A percentile compares a stretch with the other conserved stretches of the same genome.
Conservation (phyloP, 305 asterid genomes). For the Plantago coronopus region DNA sequence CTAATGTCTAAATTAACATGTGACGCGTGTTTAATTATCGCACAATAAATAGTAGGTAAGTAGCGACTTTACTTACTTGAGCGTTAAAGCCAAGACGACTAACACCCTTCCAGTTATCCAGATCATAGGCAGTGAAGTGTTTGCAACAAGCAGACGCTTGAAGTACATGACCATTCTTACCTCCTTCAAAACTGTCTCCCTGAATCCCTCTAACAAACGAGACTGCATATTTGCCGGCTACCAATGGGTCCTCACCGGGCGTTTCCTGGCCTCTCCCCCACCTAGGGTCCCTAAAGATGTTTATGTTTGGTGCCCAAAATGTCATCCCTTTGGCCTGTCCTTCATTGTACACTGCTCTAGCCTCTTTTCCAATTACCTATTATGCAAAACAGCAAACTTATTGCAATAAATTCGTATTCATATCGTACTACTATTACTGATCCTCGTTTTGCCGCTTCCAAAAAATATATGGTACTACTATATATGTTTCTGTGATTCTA, state of each 20-base stretch:
- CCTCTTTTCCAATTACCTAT: conserved; percentile 68
- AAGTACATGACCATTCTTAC: conserved; percentile 31
- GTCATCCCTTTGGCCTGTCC: conserved; percentile 82
- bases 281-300: conserved; percentile 73
- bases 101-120: conserved; percentile 72
- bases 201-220: conserved; percentile 76
- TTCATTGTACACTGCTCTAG: conserved; percentile 57
- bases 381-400: neutral
- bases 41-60: too few species aligned
- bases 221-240: conserved; percentile 52
- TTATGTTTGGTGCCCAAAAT: conserved; percentile 78
- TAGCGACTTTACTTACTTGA: conserved; percentile 26
- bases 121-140: conserved; percentile 77
- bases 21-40: too few species aligned
- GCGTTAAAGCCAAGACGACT: conserved; percentile 61
- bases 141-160: conserved; percentile 86
- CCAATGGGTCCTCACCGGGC: conserved; percentile 66
- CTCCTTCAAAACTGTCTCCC: conserved; percentile 68
- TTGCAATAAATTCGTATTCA: neutral
- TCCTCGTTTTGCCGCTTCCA: too few species aligned
- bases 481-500: neutral
- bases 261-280: conserved; percentile 94
- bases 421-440: too few species aligned
- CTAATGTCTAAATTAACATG: too few species aligned
- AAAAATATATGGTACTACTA: too few species aligned